Percentiles rank a stretch among this genome's conserved stretches.
Evolutionary conservation across 768 basidiomycete genomes (phyloP).

Genomic region (Auricularia auricula-judae): DNA sequence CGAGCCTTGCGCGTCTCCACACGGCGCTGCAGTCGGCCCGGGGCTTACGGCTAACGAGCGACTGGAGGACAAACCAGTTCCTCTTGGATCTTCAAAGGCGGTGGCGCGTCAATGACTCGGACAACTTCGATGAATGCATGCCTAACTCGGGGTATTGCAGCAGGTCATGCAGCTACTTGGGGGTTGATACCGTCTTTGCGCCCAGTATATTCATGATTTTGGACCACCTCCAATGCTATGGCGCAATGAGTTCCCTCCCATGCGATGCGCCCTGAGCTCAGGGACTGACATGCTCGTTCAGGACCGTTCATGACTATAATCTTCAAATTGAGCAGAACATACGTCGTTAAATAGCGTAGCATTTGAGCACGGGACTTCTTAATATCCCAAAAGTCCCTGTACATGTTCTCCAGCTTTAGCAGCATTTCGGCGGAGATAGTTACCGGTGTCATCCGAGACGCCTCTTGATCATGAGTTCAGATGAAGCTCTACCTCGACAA

Average conservation of each 20-base stretch:
- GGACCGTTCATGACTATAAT: slow-evolving; percentile 3
- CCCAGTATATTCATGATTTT: slow-evolving; percentile 50
- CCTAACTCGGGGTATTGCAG: slow-evolving; percentile 55
- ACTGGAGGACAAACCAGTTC: slow-evolving; percentile 22
- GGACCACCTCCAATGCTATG: slow-evolving; percentile 71
- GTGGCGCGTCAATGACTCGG: slow-evolving; percentile 61
- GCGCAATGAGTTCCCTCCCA: slow-evolving; percentile 45
- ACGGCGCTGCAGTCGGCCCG: background rate
- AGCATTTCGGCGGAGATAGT: too few species aligned
- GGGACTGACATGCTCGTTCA: slow-evolving; percentile 39
- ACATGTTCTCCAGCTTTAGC: too few species aligned
- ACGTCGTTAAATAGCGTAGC: background rate
- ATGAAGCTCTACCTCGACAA: too few species aligned
- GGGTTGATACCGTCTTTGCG: slow-evolving; percentile 16
- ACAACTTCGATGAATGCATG: slow-evolving; percentile 71
- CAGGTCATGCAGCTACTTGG: slow-evolving; percentile 26
- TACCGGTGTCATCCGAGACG: too few species aligned
- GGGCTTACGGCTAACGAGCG: too few species aligned
- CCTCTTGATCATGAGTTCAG: too few species aligned
- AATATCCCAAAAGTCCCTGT: too few species aligned
- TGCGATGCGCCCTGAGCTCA: background rate
- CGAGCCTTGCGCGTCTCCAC: background rate
- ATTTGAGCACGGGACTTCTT: slow-evolving; percentile 12
- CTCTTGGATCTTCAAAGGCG: slow-evolving; percentile 43
- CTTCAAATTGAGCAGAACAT: background rate